Percentiles rank a stretch among this genome's conserved stretches.
phyloP scores from a whole-genome alignment of 371 early-diverging fungal genomes.

The Chytridium lagenaria region DNA sequence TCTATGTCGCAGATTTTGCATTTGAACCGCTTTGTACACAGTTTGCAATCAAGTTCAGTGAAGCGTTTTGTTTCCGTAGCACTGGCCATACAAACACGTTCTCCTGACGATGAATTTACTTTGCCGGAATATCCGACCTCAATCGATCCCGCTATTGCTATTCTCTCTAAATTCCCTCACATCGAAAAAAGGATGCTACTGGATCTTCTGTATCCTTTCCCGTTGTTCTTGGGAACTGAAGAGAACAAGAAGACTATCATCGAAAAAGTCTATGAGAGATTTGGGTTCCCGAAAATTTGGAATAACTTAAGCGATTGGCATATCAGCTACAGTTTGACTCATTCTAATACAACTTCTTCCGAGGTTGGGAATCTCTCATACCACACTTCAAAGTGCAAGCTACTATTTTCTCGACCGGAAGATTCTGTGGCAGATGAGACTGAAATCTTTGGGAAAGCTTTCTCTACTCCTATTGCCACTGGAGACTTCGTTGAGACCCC shows the following conservation, averaged over 20 bases:
- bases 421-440: background rate
- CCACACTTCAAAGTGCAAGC: background rate
- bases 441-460: background rate
- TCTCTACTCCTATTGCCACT: background rate
- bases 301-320: background rate
- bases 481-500: slow-evolving; percentile 69
- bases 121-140: slow-evolving; percentile 73
- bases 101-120: slow-evolving; percentile 57
- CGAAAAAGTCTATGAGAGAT: slow-evolving; percentile 73
- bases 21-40: slow-evolving; percentile 47
- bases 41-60: slow-evolving; percentile 60
- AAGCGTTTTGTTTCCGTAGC: slow-evolving; percentile 71
- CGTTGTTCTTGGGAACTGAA: slow-evolving; percentile 65
- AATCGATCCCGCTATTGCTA: slow-evolving; percentile 60
- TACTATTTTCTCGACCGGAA: background rate
- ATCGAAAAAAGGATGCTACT: slow-evolving; percentile 65
- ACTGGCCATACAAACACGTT: slow-evolving; percentile 58
- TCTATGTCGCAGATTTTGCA: slow-evolving; percentile 64
- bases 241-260: slow-evolving; percentile 67
- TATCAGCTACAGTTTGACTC: background rate
- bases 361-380: background rate
- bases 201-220: slow-evolving; percentile 73
- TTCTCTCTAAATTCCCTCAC: slow-evolving; percentile 60
- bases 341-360: background rate
- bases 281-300: slow-evolving; percentile 54